Evolutionary conservation across 164 flowering plant species (phyloP).

Genomic region (Protea cynaroides): DNA sequence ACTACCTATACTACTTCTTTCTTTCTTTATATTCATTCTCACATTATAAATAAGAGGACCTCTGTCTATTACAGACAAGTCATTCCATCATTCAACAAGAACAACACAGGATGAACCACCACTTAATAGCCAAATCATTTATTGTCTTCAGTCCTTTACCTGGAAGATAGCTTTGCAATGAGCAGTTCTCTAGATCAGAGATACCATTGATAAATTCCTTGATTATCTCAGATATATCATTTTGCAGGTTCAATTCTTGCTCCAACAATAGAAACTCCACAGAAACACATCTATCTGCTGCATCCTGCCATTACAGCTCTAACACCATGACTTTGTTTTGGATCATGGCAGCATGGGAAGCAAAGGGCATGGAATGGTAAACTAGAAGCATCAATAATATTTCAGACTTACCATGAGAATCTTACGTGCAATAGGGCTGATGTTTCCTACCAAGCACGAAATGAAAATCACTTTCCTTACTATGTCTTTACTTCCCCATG

Average conservation of each 20-base stretch:
- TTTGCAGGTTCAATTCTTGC: constrained; percentile 38
- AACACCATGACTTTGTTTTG: not conserved
- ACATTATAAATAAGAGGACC: too few relatives aligned
- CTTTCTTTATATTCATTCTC: too few relatives aligned
- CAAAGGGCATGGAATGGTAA: not conserved
- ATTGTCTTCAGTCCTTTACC: constrained; percentile 30
- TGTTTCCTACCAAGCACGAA: constrained; percentile 31
- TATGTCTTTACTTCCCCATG: constrained; percentile 64
- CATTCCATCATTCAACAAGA: too few relatives aligned
- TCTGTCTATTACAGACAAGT: too few relatives aligned
- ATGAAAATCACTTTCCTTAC: constrained; percentile 50
- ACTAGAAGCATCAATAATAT: not conserved
- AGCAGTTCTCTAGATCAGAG: constrained; percentile 71
- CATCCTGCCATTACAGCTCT: constrained; percentile 43
- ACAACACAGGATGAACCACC: too few relatives aligned
- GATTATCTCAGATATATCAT: constrained; percentile 30
- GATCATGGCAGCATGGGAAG: not conserved
- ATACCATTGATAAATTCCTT: constrained; percentile 44
- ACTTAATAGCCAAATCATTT: not conserved
- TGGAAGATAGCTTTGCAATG: constrained; percentile 43
- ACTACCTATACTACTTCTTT: too few relatives aligned
- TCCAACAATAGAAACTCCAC: constrained; percentile 68
- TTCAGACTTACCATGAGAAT: constrained; percentile 46
- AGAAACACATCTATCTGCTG: constrained; percentile 64
- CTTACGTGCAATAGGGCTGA: constrained; percentile 31